Evolutionary conservation across 768 basidiomycete genomes (phyloP), one percentile per base, ranked within the genome.

Genomic region (Austroboletus eburneus): DNA sequence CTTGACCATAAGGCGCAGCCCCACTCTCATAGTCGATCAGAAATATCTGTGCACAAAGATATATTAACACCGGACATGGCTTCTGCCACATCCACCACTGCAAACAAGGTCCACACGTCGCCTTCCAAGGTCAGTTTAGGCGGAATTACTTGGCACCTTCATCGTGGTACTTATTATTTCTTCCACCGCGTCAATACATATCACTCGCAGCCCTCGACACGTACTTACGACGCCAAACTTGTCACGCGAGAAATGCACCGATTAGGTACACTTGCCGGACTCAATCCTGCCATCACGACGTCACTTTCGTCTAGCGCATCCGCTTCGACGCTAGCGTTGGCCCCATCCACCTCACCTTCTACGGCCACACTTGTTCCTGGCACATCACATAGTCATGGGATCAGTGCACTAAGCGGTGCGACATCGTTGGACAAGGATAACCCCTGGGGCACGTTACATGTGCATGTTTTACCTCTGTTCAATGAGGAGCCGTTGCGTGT

Each of bases 391-490:
- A 50, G 40, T 43, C 59, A 56, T 38, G 57, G 55, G 10, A 52
- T 64, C 23, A 57, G 47, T 23, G 17, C 58, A 21, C 12, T 61
- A 25, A 40, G 54, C 39, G 27, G 54, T 40, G 24, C 49, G 16
- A 43, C 72, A 2, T 66, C 69, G 10, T 64, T 73, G 1, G 70
- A 74, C 3, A 68, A 74, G 9, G 88, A 90, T 37, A 72, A 71
- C 55, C 87, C 92, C 10, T 95, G 91, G 91, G 79, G 81, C 40
- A 71, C 81, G 20, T 68, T 97, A 18, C 89, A 93, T 64, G 82
- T 94, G 25, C 83, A 91, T 62, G 85, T 96, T 27, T 70, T 97
- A 3, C 93, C 93, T 1, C 67, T 95, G 4, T 97, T 97, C 72
- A 94, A 94, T 42, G 88, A 91, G 29, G 89, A 93, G 59, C 85